Evolutionary conservation across 83 land plant species (phyloP), one percentile per base, ranked within the genome.

Genomic region (Isoetes engelmannii): DNA sequence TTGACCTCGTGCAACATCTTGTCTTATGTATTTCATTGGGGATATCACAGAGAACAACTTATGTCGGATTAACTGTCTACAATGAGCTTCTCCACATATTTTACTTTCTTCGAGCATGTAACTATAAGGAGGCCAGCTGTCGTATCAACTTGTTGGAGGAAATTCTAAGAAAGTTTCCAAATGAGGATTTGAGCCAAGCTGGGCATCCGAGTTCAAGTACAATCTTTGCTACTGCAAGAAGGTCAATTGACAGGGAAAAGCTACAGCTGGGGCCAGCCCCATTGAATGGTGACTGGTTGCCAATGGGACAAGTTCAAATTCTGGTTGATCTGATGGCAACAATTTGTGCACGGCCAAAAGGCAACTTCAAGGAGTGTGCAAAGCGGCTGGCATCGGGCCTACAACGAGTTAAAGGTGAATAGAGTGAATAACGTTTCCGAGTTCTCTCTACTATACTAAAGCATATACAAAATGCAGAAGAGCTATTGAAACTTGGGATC

Each of bases 251-350:
- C 60, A 69, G 45, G 49, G 85, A 84, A 48, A 88, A 72, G 21
- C 69, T 94, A 66, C 74, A 72, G 20, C 65, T 94, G 67, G 99
- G 97, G 42, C 88, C 93, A 61, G 65, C 86, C 42, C 97, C 99
- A 5, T 78, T 94, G 45, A 85, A 87, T 81, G 99, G 96, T 63
- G 97, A 94, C 65, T 94, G 99, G 99, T 72, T 94, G 19, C 99
- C 99, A 46, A 90, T 78, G 67, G 83, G 76, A 73, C 97, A 97
- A 60, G 90, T 94, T 4, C 78, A 75, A 73, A 88, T 82, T 9
- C 69, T 94, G 57, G 91, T 94, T 49, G 99, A 94, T 72, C 84
- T 94, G 59, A 83, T 94, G 85, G 82, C 77, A 44, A 83, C 84
- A 19, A 74, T 90, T 62, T 74, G 85, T 77, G 84, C 81, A 9